Base-by-base conservation (phyloP, 2,329 filamentous ascomycete species). In the Neopestalotiopsis rosae region DNA sequence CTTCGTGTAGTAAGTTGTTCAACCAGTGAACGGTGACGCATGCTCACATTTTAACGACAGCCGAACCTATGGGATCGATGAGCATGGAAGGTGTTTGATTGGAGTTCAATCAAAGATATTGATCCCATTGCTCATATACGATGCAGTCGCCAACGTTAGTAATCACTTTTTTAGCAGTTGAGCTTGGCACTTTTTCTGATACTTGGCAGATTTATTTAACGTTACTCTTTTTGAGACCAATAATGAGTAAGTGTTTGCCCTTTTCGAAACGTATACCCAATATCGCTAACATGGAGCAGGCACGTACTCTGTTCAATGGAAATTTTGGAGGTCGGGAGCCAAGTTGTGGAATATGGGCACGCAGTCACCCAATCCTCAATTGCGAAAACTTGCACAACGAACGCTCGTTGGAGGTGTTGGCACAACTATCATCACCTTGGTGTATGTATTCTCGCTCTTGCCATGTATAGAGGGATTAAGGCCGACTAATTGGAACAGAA, bases 1-100 rank as follows among this genome's bases (percentile, higher is more conserved):
- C 17, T 40, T 62, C 32, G 32, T 62, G 12, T 62, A 62, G 59
- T 62, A 62, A 62, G 59, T 62, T n/a, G 6, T 20, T 34, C n/a
- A 17, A 5, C 17, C 9, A 5, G 10, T 4, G 30, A 12, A 13
- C 28, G 2, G n/a, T 13, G 28, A 20, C 32, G 17, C 32, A 14
- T 12, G 12, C 17, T 62, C 17, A 30, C 34, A 62, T 34, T 62
- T 20, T 38, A 38, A 4, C 13, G 32, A 28, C 40, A 62, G 59
- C 17, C 32, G 32, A 34, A 62, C 30, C 7, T 34, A 62, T 20
- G 7, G 30, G 13, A 20, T 62, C 13, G 59, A 52, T 20, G 45
- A 62, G 14, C 30, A 62, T 5, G 59, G 24, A 30, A 62, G 34
- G 34, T 62, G 59, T 30, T 34, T n/a, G 14, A 62, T 62, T 62